Conservation (phyloP, 2,329 filamentous ascomycete genomes). For the Aspergillus thermomutatus region DNA sequence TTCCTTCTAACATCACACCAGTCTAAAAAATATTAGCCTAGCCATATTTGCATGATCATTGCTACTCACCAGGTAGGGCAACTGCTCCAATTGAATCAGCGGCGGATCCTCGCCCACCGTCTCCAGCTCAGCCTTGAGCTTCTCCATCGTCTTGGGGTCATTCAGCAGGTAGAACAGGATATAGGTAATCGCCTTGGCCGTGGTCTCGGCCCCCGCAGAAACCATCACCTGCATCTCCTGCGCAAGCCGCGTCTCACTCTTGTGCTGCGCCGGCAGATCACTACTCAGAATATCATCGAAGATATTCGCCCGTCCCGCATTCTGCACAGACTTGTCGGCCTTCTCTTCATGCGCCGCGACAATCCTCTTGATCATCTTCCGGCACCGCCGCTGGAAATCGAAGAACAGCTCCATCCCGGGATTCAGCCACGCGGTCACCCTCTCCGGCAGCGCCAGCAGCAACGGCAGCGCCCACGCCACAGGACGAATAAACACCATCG, state of each 20-base stretch:
- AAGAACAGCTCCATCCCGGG: slow-evolving; percentile 20
- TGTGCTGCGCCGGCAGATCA: slow-evolving; percentile 30
- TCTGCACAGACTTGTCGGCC: background rate
- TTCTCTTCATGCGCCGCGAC: slow-evolving; percentile 5
- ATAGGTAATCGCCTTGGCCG: slow-evolving; percentile 23
- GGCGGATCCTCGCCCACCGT: slow-evolving; percentile 9
- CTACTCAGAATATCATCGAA: slow-evolving; percentile 30
- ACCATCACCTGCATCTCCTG: slow-evolving; percentile 31
- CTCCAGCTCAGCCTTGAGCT: slow-evolving; percentile 18
- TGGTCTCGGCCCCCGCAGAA: slow-evolving; percentile 33
- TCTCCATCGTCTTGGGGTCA: slow-evolving; percentile 13
- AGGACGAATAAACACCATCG: slow-evolving; percentile 18
- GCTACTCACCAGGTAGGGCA: slow-evolving; percentile 26
- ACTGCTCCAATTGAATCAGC: slow-evolving; percentile 25
- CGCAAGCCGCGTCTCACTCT: slow-evolving; percentile 28
- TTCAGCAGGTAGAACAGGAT: slow-evolving; percentile 20
- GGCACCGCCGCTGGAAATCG: slow-evolving; percentile 18
- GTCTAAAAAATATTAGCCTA: slow-evolving; percentile 15
- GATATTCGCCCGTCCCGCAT: slow-evolving; percentile 14
- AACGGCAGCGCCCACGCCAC: slow-evolving; percentile 19
- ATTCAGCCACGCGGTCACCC: slow-evolving; percentile 16
- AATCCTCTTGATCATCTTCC: slow-evolving; percentile 10
- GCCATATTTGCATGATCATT: background rate
- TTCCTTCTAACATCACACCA: slow-evolving; percentile 26
- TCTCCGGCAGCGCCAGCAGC: slow-evolving; percentile 18